Percentiles rank a stretch among this genome's conserved stretches.
Conservation (phyloP, 192 early-diverging fungal species). For the Backusella luteola region DNA sequence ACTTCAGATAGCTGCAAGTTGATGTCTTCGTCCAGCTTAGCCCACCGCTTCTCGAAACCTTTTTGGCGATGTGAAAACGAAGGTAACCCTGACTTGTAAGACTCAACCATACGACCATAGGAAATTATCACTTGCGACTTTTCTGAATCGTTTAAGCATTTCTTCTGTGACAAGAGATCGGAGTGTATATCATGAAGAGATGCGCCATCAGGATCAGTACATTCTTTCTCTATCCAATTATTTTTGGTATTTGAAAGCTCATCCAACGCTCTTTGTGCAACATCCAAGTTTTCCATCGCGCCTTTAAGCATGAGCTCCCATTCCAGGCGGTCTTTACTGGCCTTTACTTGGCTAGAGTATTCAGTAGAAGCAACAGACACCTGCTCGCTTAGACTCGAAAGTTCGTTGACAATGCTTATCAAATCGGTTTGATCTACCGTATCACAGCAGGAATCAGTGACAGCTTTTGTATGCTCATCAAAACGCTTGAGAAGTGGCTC, state of each 20-base stretch:
- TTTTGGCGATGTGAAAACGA: conserved; percentile 3
- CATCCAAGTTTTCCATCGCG: neutral
- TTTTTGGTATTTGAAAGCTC: neutral
- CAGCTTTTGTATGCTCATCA: neutral
- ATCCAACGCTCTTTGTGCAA: neutral
- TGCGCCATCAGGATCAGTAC: neutral
- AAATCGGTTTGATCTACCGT: neutral
- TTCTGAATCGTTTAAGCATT: neutral
- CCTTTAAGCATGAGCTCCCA: neutral
- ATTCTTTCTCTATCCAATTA: neutral
- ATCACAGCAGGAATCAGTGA: neutral
- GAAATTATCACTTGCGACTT: neutral
- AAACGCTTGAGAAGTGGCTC: neutral
- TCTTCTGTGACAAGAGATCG: neutral
- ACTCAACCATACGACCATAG: neutral
- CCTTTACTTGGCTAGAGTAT: neutral
- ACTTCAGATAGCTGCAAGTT: neutral
- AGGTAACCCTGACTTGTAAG: neutral
- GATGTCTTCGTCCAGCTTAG: neutral
- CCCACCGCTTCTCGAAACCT: neutral
- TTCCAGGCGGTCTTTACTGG: neutral
- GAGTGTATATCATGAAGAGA: neutral
- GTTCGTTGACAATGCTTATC: neutral
- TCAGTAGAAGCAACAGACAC: neutral
- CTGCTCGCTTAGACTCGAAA: neutral